Evolutionary conservation across 106 monocot species (phyloP), one percentile per base, ranked within the genome.

Genomic region (Dactylorhiza incarnata): DNA sequence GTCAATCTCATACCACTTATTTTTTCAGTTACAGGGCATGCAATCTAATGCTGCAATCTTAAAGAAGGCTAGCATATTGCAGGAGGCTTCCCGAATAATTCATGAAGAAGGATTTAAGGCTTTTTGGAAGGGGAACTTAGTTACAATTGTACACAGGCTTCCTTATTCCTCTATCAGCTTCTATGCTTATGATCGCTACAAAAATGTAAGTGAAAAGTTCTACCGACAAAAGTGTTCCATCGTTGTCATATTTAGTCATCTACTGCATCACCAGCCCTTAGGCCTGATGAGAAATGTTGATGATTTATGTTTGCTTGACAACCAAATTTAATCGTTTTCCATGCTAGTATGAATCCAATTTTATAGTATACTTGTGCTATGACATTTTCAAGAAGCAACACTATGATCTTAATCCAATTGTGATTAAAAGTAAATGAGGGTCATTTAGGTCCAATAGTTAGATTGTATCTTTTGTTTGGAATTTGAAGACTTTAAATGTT

Each of bases 41-140:
- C 90, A 91, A 49, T 81, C 91, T 49, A 83, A 91, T 83, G 87
- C 86, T 76, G 84, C 93, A 51, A 80, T 90, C 22, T 55, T 97
- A 65, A 86, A 82, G 24, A 91, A 89, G 50, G 46, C 73, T 82
- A 87, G 93, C 69, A 84, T 97, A 73, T 89, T 93, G 87, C 85
- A 86, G 19, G 96, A 97, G 80, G 93, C 91, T 46, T 93, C 89
- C 1, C 93, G 96, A 17, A 86, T 97, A 71, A 71, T 84, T 49
- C 82, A 59, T 68, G 96, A 97, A 84, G 96, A 97, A 86, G 96
- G 93, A 8, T 77, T 97, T 75, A 84, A 81, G 78, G 96, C 96
- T 25, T 97, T 97, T 69, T 97, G 96, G 96, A 97, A 86, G 80
- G 96, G 96, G 49, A 97, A 93, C 73, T 81, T 96, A 72, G 96